phyloP scores from a whole-genome alignment of 2,329 filamentous ascomycete species.

The Calonectria pseudoturangicola region DNA sequence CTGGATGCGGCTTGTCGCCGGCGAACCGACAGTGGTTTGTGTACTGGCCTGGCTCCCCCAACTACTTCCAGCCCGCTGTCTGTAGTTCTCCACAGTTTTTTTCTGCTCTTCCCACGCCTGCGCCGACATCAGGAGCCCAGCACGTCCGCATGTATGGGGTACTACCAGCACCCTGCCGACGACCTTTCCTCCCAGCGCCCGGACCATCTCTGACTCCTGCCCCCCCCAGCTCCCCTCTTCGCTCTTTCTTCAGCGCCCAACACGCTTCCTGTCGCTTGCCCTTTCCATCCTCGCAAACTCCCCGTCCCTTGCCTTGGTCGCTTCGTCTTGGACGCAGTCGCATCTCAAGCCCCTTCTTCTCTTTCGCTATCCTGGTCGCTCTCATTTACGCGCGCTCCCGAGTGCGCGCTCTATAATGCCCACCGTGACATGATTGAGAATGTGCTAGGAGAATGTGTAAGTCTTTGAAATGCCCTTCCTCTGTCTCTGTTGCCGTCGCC shows the following conservation, averaged over 20 bases:
- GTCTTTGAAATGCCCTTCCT: conserved; percentile 44
- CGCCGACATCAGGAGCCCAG: conserved; percentile 7
- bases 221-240: conserved; percentile 50
- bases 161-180: background rate
- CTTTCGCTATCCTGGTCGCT: conserved; percentile 45
- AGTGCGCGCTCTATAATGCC: conserved; percentile 60
- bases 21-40: conserved; percentile 3
- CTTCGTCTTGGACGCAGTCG: conserved; percentile 33
- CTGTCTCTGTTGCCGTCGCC: conserved; percentile 41
- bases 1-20: conserved; percentile 2
- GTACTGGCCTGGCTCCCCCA: background rate
- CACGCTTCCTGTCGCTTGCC: conserved; percentile 43
- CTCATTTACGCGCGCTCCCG: conserved; percentile 53
- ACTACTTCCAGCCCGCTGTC: conserved; percentile 1
- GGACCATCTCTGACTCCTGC: conserved; percentile 28
- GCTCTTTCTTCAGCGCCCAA: conserved; percentile 46
- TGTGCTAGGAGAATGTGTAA: conserved; percentile 67
- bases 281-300: conserved; percentile 48
- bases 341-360: conserved; percentile 27
- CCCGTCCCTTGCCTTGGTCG: conserved; percentile 27
- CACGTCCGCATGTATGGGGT: conserved; percentile 8
- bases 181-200: conserved; percentile 22
- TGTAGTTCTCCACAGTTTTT: conserved; percentile 6
- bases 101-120: conserved; percentile 5
- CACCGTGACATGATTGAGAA: conserved; percentile 59